Conservation (phyloP, 2,329 filamentous ascomycete genomes). For the Phaeosphaeriaceae sp. region DNA sequence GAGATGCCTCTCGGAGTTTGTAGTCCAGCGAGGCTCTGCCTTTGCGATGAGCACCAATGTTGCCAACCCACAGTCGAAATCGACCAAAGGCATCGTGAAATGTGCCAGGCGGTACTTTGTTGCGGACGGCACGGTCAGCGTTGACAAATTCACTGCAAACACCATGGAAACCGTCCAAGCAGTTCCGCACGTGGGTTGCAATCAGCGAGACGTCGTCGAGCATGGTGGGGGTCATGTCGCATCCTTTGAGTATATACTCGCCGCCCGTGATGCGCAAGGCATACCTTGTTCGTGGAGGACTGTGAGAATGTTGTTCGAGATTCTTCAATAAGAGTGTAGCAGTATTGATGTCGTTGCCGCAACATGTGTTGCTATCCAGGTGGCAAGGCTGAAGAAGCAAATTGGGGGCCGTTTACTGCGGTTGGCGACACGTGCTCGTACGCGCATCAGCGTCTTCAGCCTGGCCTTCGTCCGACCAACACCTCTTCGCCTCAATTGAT, state of each 20-base stretch:
- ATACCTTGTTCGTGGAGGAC: not conserved
- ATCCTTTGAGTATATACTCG: not conserved
- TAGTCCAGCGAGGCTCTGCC: constrained; percentile 40
- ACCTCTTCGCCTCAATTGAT: not conserved
- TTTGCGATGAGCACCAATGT: constrained; percentile 40
- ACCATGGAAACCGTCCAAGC: constrained; percentile 14
- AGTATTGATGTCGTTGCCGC: not conserved
- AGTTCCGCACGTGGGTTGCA: constrained; percentile 16
- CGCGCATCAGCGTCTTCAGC: constrained; percentile 4
- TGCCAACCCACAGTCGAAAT: constrained; percentile 42
- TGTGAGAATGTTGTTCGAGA: not conserved
- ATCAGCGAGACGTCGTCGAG: constrained; percentile 7
- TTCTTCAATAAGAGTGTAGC: not conserved
- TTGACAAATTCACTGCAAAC: constrained; percentile 3
- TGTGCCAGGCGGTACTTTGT: constrained; percentile 8
- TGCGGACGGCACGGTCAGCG: constrained; percentile 14
- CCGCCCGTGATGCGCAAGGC: not conserved
- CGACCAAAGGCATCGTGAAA: constrained; percentile 30
- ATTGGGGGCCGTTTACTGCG: constrained; percentile 9
- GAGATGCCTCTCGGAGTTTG: constrained; percentile 39
- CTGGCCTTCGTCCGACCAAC: not conserved
- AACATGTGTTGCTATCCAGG: not conserved
- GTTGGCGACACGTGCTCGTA: not conserved
- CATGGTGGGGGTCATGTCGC: not conserved
- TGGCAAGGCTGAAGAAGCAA: not conserved